These are phyloP conservation scores for Apostasia ramifera DNA, from an alignment of 106 monocot species.

Conservation along the genomic window DNA sequence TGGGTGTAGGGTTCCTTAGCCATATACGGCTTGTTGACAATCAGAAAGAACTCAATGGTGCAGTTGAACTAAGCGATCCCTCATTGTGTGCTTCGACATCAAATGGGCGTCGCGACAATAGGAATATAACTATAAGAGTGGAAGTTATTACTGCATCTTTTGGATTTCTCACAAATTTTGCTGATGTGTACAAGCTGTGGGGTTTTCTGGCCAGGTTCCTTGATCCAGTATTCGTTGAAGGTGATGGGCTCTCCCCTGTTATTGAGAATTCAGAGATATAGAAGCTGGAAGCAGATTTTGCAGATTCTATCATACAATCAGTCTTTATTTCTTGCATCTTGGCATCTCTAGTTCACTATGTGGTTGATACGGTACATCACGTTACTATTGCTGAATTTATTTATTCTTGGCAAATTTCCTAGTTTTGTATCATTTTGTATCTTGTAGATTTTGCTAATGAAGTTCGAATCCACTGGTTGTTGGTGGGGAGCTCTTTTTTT, in stretches of 20 bases:
- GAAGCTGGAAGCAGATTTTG: slow-evolving; percentile 3
- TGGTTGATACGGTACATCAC: neutral
- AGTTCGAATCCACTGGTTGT: slow-evolving; percentile 11
- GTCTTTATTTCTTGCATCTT: slow-evolving; percentile 5
- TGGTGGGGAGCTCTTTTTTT: neutral
- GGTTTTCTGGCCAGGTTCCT: slow-evolving; percentile 76
- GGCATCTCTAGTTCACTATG: neutral
- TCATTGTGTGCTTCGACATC: slow-evolving; percentile 24
- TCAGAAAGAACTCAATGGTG: slow-evolving; percentile 33
- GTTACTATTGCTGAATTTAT: slow-evolving; percentile 21
- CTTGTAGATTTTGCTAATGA: slow-evolving; percentile 38
- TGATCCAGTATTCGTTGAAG: slow-evolving; percentile 57
- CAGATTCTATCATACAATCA: neutral
- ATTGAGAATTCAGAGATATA: slow-evolving; percentile 35
- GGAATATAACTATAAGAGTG: slow-evolving; percentile 33
- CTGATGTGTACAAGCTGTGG: slow-evolving; percentile 89
- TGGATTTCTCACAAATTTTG: slow-evolving; percentile 83
- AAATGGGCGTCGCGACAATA: slow-evolving; percentile 36
- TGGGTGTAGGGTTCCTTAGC: slow-evolving; percentile 77
- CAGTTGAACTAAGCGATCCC: slow-evolving; percentile 22
- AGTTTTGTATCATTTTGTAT: slow-evolving; percentile 15
- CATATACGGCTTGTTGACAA: slow-evolving; percentile 52
- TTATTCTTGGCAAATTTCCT: slow-evolving; percentile 40
- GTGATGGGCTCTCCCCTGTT: slow-evolving; percentile 39
- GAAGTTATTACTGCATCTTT: slow-evolving; percentile 88